Evolutionary conservation across 352 stramenopile genomes (phyloP), one percentile per base, ranked within the genome.

Genomic region (Peronospora tabacina): DNA sequence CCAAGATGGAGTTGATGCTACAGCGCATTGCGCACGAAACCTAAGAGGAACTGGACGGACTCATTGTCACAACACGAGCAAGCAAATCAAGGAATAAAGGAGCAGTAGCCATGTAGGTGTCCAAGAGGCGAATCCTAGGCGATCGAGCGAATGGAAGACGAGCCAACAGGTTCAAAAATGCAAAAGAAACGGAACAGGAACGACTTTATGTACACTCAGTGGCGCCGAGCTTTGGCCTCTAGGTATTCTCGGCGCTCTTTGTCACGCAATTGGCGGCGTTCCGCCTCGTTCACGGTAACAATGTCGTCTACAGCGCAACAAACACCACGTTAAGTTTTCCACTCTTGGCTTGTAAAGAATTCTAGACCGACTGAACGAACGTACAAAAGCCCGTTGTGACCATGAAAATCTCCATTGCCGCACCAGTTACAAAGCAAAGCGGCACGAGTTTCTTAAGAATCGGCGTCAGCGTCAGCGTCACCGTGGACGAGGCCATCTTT

Each of bases 341-440:
- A 20, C 12, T 35, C 33, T 24, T 11, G 3, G 13, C 10, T 13
- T 6, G 16, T 36, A 12, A 12, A 9, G 36, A 15, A 34, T 49
- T 39, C 22, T 15, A 55, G 26, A 19, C 28, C 7, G 33, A 17
- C n/a, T 8, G 8, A 42, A 7, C 4, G 4, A 17, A 46, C 82
- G 57, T 63, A 93, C 82, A 93, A 57, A 93, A 93, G 26, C 79
- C 82, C 0, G 82, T 90, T 51, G 93, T 90, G 63, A 95, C 82
- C 84, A 95, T 95, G 53, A 95, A 92, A 10, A 77, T 34, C 64
- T 95, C 84, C 69, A 95, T 91, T 24, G 59, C 73, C 12, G 82
- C 82, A 40, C 84, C 84, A 28, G 75, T 82, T 29, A 88, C 55
- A 58, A 95, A 95, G 65, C 83, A 93, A 12, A 91, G 42, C 28